A percentile compares a stretch with the other conserved stretches of the same genome.
These are phyloP conservation scores for Amanita thiersii DNA, from an alignment of 768 basidiomycete genomes.

Conservation along the genomic window DNA sequence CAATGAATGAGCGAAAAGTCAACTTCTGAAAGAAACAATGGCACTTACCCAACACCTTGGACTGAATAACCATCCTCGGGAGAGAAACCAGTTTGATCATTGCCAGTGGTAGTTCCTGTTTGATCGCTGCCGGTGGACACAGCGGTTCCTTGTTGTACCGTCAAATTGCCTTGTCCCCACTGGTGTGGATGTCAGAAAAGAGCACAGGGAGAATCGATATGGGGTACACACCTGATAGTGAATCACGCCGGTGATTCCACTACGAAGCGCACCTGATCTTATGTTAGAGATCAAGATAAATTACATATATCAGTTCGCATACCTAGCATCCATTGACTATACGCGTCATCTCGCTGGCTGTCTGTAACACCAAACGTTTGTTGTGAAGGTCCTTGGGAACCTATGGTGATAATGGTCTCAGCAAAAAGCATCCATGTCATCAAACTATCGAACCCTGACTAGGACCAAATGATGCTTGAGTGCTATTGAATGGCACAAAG, in stretches of 20 bases:
- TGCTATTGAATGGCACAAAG: constrained; percentile 58
- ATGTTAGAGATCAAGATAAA: constrained; percentile 2
- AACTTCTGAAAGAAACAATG: background rate
- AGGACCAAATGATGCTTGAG: constrained; percentile 31
- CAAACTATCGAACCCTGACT: constrained; percentile 18
- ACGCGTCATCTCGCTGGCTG: constrained; percentile 43
- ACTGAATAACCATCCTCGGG: constrained; percentile 60
- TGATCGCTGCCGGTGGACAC: constrained; percentile 26
- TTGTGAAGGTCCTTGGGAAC: constrained; percentile 10
- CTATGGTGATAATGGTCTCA: background rate
- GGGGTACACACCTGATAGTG: constrained; percentile 35
- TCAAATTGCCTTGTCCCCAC: constrained; percentile 51
- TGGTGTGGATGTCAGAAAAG: constrained; percentile 22
- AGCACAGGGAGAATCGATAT: constrained; percentile 1
- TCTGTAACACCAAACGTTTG: constrained; percentile 45
- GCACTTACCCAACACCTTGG: constrained; percentile 30
- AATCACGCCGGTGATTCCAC: constrained; percentile 34
- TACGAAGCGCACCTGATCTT: constrained; percentile 29
- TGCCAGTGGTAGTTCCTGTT: constrained; percentile 21
- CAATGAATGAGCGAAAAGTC: background rate
- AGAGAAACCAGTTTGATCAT: constrained; percentile 36
- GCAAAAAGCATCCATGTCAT: constrained; percentile 9
- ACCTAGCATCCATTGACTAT: constrained; percentile 45
- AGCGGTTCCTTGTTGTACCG: constrained; percentile 35
- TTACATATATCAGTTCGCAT: constrained; percentile 11